A percentile compares a stretch with the other conserved stretches of the same genome.
phyloP scores from a whole-genome alignment of 2,329 filamentous ascomycete genomes.

The Hypoxylon sp. region DNA sequence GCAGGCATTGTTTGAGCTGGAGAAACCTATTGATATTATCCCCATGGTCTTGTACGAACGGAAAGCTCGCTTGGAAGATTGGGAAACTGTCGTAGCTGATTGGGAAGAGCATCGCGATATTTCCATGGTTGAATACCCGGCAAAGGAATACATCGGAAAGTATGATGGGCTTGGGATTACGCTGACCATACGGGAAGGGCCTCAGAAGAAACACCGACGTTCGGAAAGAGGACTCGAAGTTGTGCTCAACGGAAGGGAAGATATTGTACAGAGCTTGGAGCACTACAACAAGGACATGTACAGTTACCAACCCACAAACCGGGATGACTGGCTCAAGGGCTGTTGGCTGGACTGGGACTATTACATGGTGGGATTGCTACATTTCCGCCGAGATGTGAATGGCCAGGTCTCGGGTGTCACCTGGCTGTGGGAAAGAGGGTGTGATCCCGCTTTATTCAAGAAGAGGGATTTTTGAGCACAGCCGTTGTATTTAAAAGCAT shows the following conservation, averaged over 20 bases:
- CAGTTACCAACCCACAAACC: constrained; percentile 14
- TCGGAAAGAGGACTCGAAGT: neutral
- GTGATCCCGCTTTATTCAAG: constrained; percentile 12
- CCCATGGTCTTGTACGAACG: constrained; percentile 5
- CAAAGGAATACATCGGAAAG: constrained; percentile 2
- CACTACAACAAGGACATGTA: constrained; percentile 21
- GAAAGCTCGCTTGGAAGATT: neutral
- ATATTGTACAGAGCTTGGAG: constrained; percentile 7
- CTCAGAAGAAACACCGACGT: no score
- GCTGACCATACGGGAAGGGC: neutral
- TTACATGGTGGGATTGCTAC: constrained; percentile 9
- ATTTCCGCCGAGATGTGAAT: constrained; percentile 5
- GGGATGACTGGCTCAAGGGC: constrained; percentile 9
- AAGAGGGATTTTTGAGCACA: neutral
- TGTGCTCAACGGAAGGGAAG: constrained; percentile 4
- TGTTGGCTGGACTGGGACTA: constrained; percentile 17
- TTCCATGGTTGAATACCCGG: neutral
- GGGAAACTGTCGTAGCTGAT: neutral
- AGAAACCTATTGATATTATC: neutral
- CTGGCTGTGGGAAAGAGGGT: constrained; percentile 18
- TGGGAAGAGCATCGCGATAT: neutral
- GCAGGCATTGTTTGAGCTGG: constrained; percentile 7
- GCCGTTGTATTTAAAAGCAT: neutral
- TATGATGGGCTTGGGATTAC: constrained; percentile 2
- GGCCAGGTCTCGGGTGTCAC: constrained; percentile 3